phyloP scores from a whole-genome alignment of 805 yeast species.

The Starmerella apicola region DNA sequence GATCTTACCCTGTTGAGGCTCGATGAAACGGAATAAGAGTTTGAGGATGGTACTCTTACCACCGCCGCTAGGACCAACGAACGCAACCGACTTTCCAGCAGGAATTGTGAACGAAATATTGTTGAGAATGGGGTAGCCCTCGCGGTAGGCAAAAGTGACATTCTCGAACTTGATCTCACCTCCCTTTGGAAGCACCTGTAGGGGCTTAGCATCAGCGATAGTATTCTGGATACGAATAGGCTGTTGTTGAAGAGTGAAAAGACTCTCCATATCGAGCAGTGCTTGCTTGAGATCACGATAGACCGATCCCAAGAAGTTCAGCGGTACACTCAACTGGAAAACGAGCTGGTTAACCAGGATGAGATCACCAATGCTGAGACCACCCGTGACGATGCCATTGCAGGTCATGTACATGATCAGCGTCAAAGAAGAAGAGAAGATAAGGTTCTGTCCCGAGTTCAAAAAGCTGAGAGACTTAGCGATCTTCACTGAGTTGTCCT shows the following conservation, averaged over 20 bases:
- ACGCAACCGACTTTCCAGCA: slow-evolving; percentile 81
- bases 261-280: slow-evolving; percentile 86
- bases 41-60: slow-evolving; percentile 86
- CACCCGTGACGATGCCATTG: slow-evolving; percentile 74
- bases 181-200: slow-evolving; percentile 38
- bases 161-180: slow-evolving; percentile 82
- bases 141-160: slow-evolving; percentile 84
- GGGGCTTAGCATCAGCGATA: slow-evolving; percentile 45
- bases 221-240: slow-evolving; percentile 52
- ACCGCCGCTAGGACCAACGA: slow-evolving; percentile 93
- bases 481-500: slow-evolving; percentile 52
- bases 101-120: slow-evolving; percentile 79
- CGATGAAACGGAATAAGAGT: slow-evolving; percentile 80
- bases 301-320: slow-evolving; percentile 89
- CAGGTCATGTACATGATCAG: slow-evolving; percentile 98
- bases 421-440: slow-evolving; percentile 78
- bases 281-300: slow-evolving; percentile 91
- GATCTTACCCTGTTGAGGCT: slow-evolving; percentile 64
- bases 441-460: slow-evolving; percentile 66
- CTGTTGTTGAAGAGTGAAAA: slow-evolving; percentile 72
- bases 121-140: slow-evolving; percentile 70
- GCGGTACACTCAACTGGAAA: slow-evolving; percentile 88
- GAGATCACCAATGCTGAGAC: slow-evolving; percentile 83
- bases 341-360: slow-evolving; percentile 91
- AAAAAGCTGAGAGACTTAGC: slow-evolving; percentile 66